Percentiles rank a stretch among this genome's conserved stretches.
Evolutionary conservation across 495 filamentous ascomycete genomes (phyloP).

Genomic region (Penicillium coffeae): DNA sequence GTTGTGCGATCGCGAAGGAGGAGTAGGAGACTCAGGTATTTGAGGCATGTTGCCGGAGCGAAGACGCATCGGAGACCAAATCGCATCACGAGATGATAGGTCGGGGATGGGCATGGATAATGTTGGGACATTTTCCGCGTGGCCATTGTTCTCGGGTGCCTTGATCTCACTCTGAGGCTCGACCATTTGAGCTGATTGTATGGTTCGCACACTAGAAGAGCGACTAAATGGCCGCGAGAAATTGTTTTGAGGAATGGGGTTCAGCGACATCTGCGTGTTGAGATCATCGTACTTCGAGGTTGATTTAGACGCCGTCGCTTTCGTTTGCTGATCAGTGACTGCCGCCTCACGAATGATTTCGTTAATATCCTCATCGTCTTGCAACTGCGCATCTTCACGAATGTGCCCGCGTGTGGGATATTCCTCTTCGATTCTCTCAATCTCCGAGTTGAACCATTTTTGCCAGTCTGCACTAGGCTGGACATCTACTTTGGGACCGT

Average conservation of each 20-base stretch:
- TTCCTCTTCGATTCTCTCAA: constrained; percentile 34
- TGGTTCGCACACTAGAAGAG: constrained; percentile 28
- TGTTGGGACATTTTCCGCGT: constrained; percentile 2
- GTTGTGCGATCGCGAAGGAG: constrained; percentile 19
- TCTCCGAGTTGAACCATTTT: constrained; percentile 46
- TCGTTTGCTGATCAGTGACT: neutral
- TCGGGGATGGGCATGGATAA: neutral
- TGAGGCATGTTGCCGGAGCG: constrained; percentile 19
- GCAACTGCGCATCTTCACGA: constrained; percentile 58
- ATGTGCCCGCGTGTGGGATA: constrained; percentile 46
- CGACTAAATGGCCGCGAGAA: constrained; percentile 38
- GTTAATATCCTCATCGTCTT: constrained; percentile 38
- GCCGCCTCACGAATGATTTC: constrained; percentile 7
- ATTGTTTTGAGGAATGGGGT: constrained; percentile 22
- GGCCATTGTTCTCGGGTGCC: neutral
- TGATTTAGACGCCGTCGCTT: neutral
- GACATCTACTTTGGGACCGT: constrained; percentile 1
- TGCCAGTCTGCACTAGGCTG: constrained; percentile 43
- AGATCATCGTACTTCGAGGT: neutral
- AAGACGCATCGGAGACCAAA: constrained; percentile 25
- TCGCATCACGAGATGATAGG: neutral
- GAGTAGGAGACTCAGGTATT: constrained; percentile 28
- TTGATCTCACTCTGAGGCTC: neutral
- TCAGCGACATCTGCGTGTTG: constrained; percentile 8
- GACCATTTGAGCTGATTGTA: constrained; percentile 19